These are phyloP conservation scores for Ophiostoma himal-ulmi DNA, from an alignment of 2,329 filamentous ascomycete species.

Conservation along the genomic window DNA sequence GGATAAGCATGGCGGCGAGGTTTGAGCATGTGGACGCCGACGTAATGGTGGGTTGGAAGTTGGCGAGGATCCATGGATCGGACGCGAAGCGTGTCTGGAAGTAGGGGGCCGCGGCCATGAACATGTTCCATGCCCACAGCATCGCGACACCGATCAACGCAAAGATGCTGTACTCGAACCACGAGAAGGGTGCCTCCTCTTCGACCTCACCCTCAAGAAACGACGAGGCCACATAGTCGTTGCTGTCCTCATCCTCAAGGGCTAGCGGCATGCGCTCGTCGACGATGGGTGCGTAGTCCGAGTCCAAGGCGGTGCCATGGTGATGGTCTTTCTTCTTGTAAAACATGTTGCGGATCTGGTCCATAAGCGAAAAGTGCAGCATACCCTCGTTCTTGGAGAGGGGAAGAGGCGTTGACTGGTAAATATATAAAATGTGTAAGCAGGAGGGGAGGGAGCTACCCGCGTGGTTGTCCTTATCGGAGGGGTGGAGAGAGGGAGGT, in stretches of 20 bases:
- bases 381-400: background rate
- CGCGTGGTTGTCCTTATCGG: conserved; percentile 2
- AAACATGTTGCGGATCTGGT: conserved; percentile 38
- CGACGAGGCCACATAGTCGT: conserved; percentile 28
- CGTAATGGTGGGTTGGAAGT: conserved; percentile 86
- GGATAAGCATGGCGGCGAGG: conserved; percentile 65
- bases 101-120: conserved; percentile 89
- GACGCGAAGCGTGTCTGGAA: conserved; percentile 75
- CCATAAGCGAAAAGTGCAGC: conserved; percentile 31
- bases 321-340: conserved; percentile 28
- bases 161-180: conserved; percentile 82
- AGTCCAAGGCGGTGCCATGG: conserved; percentile 28
- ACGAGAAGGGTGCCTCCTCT: conserved; percentile 60
- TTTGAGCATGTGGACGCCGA: conserved; percentile 83
- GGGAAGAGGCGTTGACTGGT: background rate
- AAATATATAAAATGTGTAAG: background rate
- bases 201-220: conserved; percentile 32
- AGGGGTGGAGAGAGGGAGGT: background rate
- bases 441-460: no score
- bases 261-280: conserved; percentile 29
- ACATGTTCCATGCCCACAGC: conserved; percentile 99
- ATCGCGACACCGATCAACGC: conserved; percentile 81
- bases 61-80: conserved; percentile 63
- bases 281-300: conserved; percentile 35
- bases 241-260: conserved; percentile 28